Evolutionary conservation across 2,329 filamentous ascomycete genomes (phyloP).

Genomic region (Cylindrodendrum hubeiense): DNA sequence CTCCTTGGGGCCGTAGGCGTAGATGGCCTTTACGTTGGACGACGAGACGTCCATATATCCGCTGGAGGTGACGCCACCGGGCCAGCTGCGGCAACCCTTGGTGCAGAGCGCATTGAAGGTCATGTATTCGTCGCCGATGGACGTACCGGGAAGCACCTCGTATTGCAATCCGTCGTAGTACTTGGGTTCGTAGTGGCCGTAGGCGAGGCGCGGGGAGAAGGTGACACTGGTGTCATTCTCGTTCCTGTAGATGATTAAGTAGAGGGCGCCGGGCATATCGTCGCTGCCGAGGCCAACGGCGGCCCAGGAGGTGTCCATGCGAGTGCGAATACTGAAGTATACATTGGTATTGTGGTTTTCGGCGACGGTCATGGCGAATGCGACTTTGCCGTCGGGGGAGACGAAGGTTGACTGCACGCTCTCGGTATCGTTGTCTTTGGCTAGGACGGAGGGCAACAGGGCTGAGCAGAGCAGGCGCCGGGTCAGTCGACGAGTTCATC

Average conservation of each 20-base stretch:
- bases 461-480: constrained; percentile 23
- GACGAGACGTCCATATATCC: constrained; percentile 65
- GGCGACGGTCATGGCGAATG: constrained; percentile 65
- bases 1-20: constrained; percentile 65
- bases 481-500: constrained; percentile 11
- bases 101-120: constrained; percentile 65
- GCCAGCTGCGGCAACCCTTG: constrained; percentile 65
- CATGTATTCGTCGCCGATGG: constrained; percentile 59
- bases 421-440: constrained; percentile 41
- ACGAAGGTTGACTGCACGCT: constrained; percentile 58
- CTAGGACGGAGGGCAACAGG: constrained; percentile 40
- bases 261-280: constrained; percentile 65
- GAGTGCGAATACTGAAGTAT: constrained; percentile 66
- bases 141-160: constrained; percentile 60
- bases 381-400: constrained; percentile 56
- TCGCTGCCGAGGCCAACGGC: constrained; percentile 66
- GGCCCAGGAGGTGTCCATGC: constrained; percentile 61
- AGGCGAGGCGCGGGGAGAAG: constrained; percentile 65
- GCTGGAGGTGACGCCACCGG: constrained; percentile 41
- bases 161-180: constrained; percentile 59
- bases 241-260: constrained; percentile 67
- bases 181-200: constrained; percentile 65
- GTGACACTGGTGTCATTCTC: constrained; percentile 62
- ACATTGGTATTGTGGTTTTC: constrained; percentile 60
- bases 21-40: constrained; percentile 64